These are phyloP conservation scores for Calonectria crousiana DNA, from an alignment of 2,329 filamentous ascomycete genomes.

Conservation along the genomic window DNA sequence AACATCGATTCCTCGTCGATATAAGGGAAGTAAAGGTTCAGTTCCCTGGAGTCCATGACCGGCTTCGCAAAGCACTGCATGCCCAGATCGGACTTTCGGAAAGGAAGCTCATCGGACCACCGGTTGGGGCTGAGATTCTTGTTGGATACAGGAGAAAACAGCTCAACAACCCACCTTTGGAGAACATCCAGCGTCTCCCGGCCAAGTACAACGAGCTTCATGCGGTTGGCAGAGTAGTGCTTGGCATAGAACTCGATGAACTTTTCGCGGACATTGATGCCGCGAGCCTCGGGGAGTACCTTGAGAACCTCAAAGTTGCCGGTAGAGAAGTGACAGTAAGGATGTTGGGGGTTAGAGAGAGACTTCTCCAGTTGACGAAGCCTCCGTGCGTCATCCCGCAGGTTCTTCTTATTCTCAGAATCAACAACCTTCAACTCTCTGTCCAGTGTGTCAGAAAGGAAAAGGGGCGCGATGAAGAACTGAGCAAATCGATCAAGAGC, in stretches of 20 bases:
- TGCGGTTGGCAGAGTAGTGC: constrained; percentile 92
- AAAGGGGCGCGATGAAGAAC: constrained; percentile 91
- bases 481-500: constrained; percentile 93
- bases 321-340: constrained; percentile 92
- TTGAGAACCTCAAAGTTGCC: constrained; percentile 90
- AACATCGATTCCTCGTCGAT: constrained; percentile 85
- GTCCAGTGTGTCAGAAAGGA: constrained; percentile 86
- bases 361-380: constrained; percentile 90
- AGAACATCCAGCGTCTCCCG: constrained; percentile 85
- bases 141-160: constrained; percentile 86
- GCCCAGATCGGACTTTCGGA: constrained; percentile 62
- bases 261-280: constrained; percentile 87
- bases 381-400: constrained; percentile 91
- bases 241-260: constrained; percentile 93
- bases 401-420: constrained; percentile 97
- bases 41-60: constrained; percentile 85
- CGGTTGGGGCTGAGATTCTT: constrained; percentile 78
- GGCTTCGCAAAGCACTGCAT: constrained; percentile 90
- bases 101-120: constrained; percentile 66
- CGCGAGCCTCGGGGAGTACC: constrained; percentile 81
- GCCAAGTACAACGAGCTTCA: constrained; percentile 91
- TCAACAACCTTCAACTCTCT: constrained; percentile 90
- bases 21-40: constrained; percentile 87
- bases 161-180: constrained; percentile 84
- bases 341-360: constrained; percentile 87